Conservation (phyloP, 2,329 filamentous ascomycete genomes). For the Stagonosporopsis rhizophila region DNA sequence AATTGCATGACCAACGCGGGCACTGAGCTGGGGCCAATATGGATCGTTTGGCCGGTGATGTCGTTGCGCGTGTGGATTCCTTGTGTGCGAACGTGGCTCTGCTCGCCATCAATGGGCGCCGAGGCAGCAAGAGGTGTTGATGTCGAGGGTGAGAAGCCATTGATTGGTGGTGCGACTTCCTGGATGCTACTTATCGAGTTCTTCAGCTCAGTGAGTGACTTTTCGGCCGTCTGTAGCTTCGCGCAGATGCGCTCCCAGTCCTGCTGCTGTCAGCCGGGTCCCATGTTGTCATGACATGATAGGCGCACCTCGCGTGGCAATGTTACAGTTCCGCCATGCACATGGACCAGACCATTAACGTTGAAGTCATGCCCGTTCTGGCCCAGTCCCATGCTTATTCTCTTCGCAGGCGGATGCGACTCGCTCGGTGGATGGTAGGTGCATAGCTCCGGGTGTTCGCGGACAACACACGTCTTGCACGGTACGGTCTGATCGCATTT, state of each 20-base stretch:
- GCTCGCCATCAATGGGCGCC: slow-evolving; percentile 46
- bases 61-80: slow-evolving; percentile 68
- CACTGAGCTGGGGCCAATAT: slow-evolving; percentile 67
- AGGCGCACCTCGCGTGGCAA: slow-evolving; percentile 47
- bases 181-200: slow-evolving; percentile 49
- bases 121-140: slow-evolving; percentile 44
- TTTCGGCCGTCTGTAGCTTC: slow-evolving; percentile 57
- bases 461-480: slow-evolving; percentile 59
- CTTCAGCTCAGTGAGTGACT: slow-evolving; percentile 55
- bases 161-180: slow-evolving; percentile 43
- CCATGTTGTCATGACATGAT: not conserved
- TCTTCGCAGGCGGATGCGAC: slow-evolving; percentile 50
- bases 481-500: slow-evolving; percentile 58
- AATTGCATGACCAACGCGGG: slow-evolving; percentile 65
- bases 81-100: slow-evolving; percentile 56
- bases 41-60: slow-evolving; percentile 65
- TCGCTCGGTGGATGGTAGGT: slow-evolving; percentile 52
- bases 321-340: slow-evolving; percentile 50
- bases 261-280: slow-evolving; percentile 33
- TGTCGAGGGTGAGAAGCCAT: slow-evolving; percentile 44
- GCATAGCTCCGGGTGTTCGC: slow-evolving; percentile 60
- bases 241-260: slow-evolving; percentile 59
- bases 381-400: slow-evolving; percentile 42
- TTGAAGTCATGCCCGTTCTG: slow-evolving; percentile 49
- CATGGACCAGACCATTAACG: slow-evolving; percentile 47